Base-by-base conservation (phyloP, 2,329 filamentous ascomycete species). In the Clonostachys rhizophaga region DNA sequence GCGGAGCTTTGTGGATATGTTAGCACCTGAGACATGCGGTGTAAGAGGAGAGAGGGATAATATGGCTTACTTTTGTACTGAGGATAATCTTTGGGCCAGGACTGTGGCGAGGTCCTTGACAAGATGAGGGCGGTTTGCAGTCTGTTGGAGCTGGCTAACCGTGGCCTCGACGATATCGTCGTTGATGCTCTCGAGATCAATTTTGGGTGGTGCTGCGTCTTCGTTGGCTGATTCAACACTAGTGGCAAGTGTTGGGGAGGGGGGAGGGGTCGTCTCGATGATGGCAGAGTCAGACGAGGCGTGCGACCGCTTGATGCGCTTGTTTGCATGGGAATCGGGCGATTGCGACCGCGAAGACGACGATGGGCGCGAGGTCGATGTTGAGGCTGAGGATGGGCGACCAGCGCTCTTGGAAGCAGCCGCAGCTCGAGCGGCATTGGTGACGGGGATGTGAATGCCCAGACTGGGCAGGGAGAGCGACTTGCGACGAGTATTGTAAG, bases 401-500 rank as follows among this genome's bases (percentile, higher is more conserved):
- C 57, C 68, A 51, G 52, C 50, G 54, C 57, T 59, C 54, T 76
- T 62, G 41, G 86, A 67, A 60, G 71, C 62, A 62, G 75, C 62
- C 65, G 75, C 71, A 69, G 74, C 70, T 69, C 81, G 74, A 53
- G 80, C 71, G 59, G 83, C 78, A 59, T 84, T 74, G 58, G 78
- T 75, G 59, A 86, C 81, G 54, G 88, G 85, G 54, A 96, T 77
- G 60, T 94, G 89, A 59, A 97, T 96, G 65, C 94, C 94, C 60
- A 97, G 80, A 56, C 91, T 95, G 50, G 90, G 88, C 62, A 97
- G 77, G 52, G 91, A 96, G 56, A 99, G 76, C 63, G 91, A 96
- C 76, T 97, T 97, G 69, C 91, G 86, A 71, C 92, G 88, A 57
- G 92, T 97, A 70, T 96, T 96, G 78, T 96, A 96, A 63, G 87